Evolutionary conservation across 805 yeast species (phyloP).

Genomic region (Spathaspora girioi): DNA sequence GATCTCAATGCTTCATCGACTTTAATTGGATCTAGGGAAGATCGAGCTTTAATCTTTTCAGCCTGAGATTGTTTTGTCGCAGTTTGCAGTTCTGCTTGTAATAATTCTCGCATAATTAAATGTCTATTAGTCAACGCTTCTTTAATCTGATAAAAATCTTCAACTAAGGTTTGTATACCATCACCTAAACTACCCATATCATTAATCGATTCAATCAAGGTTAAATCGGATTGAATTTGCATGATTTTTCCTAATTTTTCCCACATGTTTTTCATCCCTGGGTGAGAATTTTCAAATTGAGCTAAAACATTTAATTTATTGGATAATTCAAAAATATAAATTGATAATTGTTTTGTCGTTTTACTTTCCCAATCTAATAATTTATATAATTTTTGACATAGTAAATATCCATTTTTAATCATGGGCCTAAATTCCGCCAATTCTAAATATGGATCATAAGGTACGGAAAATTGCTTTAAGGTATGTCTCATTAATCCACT

Average conservation of each 20-base stretch:
- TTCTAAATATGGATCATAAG: conserved; percentile 80
- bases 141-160: conserved; percentile 82
- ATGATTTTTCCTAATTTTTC: conserved; percentile 67
- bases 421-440: conserved; percentile 84
- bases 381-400: conserved; percentile 51
- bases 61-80: conserved; percentile 69
- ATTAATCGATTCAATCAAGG: conserved; percentile 64
- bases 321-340: conserved; percentile 47
- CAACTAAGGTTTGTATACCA: conserved; percentile 56
- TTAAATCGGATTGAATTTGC: conserved; percentile 70
- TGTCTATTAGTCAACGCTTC: conserved; percentile 93
- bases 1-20: conserved; percentile 86
- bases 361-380: conserved; percentile 54
- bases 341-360: conserved; percentile 48
- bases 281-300: conserved; percentile 45
- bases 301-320: conserved; percentile 38
- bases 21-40: conserved; percentile 78
- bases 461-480: conserved; percentile 86
- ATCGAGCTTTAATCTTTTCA: conserved; percentile 61
- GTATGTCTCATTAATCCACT: conserved; percentile 87
- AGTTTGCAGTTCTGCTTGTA: conserved; percentile 74
- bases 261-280: conserved; percentile 79
- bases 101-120: conserved; percentile 82
- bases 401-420: conserved; percentile 70
- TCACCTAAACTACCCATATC: conserved; percentile 78